These are phyloP conservation scores for Scolecobasidium constrictum DNA, from an alignment of 2,329 filamentous ascomycete genomes.

Conservation along the genomic window DNA sequence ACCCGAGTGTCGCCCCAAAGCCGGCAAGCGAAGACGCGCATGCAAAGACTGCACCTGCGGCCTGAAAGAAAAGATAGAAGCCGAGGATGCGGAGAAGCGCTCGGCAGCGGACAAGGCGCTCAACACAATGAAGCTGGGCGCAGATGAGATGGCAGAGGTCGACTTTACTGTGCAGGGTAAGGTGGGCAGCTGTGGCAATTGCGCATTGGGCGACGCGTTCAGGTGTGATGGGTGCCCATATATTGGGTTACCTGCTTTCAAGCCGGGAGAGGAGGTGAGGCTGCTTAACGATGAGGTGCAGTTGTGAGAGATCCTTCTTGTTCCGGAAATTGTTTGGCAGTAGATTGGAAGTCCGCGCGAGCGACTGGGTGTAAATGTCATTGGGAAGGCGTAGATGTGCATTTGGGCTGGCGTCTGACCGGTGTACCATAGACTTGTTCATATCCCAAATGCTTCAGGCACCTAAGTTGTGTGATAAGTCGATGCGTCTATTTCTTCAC, in stretches of 20 bases:
- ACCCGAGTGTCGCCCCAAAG: constrained; percentile 75
- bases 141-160: constrained; percentile 75
- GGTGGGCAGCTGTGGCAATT: constrained; percentile 89
- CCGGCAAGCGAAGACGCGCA: constrained; percentile 78
- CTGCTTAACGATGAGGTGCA: constrained; percentile 80
- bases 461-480: too few species aligned
- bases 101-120: constrained; percentile 52
- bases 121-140: constrained; percentile 57
- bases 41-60: constrained; percentile 99
- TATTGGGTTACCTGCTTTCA: constrained; percentile 88
- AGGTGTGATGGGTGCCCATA: constrained; percentile 62
- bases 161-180: constrained; percentile 98
- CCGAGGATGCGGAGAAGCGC: constrained; percentile 67
- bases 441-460: too few species aligned
- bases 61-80: constrained; percentile 71
- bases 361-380: too few species aligned
- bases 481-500: too few species aligned
- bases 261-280: constrained; percentile 88
- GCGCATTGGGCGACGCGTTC: constrained; percentile 78
- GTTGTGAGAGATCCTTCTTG: too few species aligned
- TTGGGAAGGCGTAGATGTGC: too few species aligned
- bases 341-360: too few species aligned
- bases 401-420: too few species aligned
- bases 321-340: too few species aligned
- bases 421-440: too few species aligned